Evolutionary conservation across 192 early-diverging fungal species (phyloP).

Genomic region (Rhizophagus clarus): DNA sequence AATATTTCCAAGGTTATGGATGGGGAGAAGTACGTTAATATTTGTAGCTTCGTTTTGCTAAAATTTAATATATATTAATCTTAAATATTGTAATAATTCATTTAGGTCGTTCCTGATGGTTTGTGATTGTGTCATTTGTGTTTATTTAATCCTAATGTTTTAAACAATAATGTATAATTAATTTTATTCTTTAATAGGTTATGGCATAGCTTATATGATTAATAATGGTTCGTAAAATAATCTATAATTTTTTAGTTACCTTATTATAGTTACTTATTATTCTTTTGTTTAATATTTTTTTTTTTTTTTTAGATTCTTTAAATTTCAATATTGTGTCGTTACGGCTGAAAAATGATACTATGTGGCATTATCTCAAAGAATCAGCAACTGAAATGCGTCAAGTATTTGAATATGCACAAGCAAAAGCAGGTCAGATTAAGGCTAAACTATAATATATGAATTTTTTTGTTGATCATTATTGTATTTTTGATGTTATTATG

Average conservation of each 20-base stretch:
- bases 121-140: no score
- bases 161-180: no score
- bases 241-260: no score
- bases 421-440: constrained; percentile 53
- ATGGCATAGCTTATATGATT: constrained; percentile 94
- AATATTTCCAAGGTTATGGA: constrained; percentile 93
- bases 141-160: no score
- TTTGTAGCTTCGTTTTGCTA: no score
- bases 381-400: constrained; percentile 84
- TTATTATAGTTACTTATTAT: no score
- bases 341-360: constrained; percentile 61
- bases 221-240: constrained; percentile 50
- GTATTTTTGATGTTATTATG: no score
- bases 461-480: not conserved
- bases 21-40: constrained; percentile 66
- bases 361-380: constrained; percentile 85
- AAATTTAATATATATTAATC: no score
- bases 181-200: constrained; percentile 34
- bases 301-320: constrained; percentile 50
- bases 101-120: constrained; percentile 70
- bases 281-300: no score
- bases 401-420: constrained; percentile 66
- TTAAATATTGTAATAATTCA: no score
- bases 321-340: constrained; percentile 86
- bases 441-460: constrained; percentile 63